Evolutionary conservation across 805 yeast species (phyloP), one percentile per base, ranked within the genome.

Genomic region (Candida endomychidarum): DNA sequence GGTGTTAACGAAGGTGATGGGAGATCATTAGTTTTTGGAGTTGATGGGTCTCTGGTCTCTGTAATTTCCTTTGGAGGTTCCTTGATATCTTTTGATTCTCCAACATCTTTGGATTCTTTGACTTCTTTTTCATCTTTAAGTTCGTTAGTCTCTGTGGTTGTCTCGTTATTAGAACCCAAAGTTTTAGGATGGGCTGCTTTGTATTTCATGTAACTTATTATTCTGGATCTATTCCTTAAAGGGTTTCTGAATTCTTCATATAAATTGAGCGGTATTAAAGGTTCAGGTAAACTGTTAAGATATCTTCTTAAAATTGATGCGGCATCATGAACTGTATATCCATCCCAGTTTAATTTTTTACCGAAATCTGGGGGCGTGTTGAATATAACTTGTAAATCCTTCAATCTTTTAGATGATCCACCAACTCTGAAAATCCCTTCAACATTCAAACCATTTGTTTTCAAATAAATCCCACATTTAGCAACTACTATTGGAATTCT

Each of bases 321-420:
- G 1, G 96, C 97, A 61, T 93, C 99, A 64, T 93, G 99, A 9
- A 91, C 97, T 0, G 89, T 87, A 63, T 80, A 93, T 0, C 95
- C 91, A 35, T 86, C 89, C 99, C 98, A 93, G 49, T 77, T 78
- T 32, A 90, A 74, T 50, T 83, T 84, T 37, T 88, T 78, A 12
- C 99, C 99, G 58, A 84, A 93, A 44, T 79, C 80, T 0, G 99
- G 98, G 2, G 96, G 88, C 2, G 85, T 65, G 40, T 90, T 86
- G 67, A 93, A 93, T 10, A 82, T 72, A 26, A 77, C 74, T 59
- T 93, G 98, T 26, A 93, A 70, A 49, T 87, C 90, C 51, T 87
- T 86, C 25, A 93, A 82, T 40, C 99, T 74, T 55, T 88, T 85
- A 21, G 87, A 81, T 11, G 95, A 83, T 3, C 99, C 99, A 0